phyloP scores from a whole-genome alignment of 306 rosid genomes.

The Sophora flavescens region DNA sequence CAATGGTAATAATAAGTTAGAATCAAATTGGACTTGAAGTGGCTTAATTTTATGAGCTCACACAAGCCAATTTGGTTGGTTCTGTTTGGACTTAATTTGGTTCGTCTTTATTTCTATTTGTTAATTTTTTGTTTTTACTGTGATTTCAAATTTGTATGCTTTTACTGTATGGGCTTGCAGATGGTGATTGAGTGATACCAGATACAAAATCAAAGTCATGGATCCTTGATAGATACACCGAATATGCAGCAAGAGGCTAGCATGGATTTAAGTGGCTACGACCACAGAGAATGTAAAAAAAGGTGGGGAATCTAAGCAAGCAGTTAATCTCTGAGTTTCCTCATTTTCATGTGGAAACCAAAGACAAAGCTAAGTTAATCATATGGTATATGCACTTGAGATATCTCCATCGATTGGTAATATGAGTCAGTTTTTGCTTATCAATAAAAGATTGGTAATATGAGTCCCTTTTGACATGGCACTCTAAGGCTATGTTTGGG shows the following conservation, averaged over 20 bases:
- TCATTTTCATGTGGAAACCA: background rate
- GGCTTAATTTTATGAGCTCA: too few relatives aligned
- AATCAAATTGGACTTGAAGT: too few relatives aligned
- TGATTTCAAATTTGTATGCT: background rate
- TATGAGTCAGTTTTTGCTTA: slow-evolving; percentile 4
- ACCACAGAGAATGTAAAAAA: slow-evolving; percentile 23
- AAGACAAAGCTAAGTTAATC: slow-evolving; percentile 48
- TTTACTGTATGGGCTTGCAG: background rate
- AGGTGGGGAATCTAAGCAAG: slow-evolving; percentile 8
- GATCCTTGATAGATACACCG: background rate
- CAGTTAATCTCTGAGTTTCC: slow-evolving; percentile 19
- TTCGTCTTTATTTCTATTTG: too few relatives aligned
- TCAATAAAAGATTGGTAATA: slow-evolving; percentile 19
- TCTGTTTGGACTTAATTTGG: too few relatives aligned
- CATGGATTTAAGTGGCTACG: slow-evolving; percentile 6
- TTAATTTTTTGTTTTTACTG: too few relatives aligned
- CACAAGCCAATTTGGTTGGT: too few relatives aligned
- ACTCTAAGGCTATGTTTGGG: too few relatives aligned
- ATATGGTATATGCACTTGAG: slow-evolving; percentile 49
- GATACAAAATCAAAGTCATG: slow-evolving; percentile 15
- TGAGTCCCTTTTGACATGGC: background rate
- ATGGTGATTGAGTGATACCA: slow-evolving; percentile 10
- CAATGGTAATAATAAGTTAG: too few relatives aligned
- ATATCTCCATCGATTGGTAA: slow-evolving; percentile 47
- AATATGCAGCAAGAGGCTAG: slow-evolving; percentile 14